These are phyloP conservation scores for Cercis canadensis DNA, from an alignment of 306 rosid genomes.

Conservation along the genomic window DNA sequence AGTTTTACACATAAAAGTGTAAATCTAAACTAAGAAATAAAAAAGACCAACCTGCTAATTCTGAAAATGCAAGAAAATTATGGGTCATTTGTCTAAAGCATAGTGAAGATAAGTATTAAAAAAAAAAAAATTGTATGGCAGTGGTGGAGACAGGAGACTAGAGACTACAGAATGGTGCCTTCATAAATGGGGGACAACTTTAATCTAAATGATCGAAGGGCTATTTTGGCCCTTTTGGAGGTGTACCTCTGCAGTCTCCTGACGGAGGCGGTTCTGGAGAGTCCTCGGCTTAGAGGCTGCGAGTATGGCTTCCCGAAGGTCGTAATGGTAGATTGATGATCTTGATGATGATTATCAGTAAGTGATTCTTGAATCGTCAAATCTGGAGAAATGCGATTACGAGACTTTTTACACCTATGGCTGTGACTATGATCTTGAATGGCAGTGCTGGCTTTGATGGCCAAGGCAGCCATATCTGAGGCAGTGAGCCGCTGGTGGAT, in stretches of 20 bases:
- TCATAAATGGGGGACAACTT: slow-evolving; percentile 53
- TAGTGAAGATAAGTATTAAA: too few relatives aligned
- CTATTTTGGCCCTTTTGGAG: slow-evolving; percentile 42
- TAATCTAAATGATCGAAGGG: slow-evolving; percentile 50
- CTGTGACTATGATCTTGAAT: slow-evolving; percentile 28
- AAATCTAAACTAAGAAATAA: too few relatives aligned
- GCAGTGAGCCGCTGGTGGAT: slow-evolving; percentile 39
- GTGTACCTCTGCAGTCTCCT: slow-evolving; percentile 43
- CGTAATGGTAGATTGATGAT: neutral
- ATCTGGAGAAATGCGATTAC: neutral
- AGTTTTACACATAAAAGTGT: too few relatives aligned
- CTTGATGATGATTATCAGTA: neutral
- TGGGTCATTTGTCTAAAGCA: too few relatives aligned
- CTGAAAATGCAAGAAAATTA: too few relatives aligned
- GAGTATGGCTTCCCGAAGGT: neutral
- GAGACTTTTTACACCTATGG: slow-evolving; percentile 41
- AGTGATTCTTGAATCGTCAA: neutral
- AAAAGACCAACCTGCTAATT: too few relatives aligned
- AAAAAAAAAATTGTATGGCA: too few relatives aligned
- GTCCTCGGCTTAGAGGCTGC: too few relatives aligned
- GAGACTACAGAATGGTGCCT: too few relatives aligned
- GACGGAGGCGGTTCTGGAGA: slow-evolving; percentile 22
- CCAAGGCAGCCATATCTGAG: slow-evolving; percentile 59
- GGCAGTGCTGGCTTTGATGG: slow-evolving; percentile 59
- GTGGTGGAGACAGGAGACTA: too few relatives aligned